Evolutionary conservation across 768 basidiomycete genomes (phyloP), one percentile per base, ranked within the genome.

Genomic region (Tricholoma flavovirens): DNA sequence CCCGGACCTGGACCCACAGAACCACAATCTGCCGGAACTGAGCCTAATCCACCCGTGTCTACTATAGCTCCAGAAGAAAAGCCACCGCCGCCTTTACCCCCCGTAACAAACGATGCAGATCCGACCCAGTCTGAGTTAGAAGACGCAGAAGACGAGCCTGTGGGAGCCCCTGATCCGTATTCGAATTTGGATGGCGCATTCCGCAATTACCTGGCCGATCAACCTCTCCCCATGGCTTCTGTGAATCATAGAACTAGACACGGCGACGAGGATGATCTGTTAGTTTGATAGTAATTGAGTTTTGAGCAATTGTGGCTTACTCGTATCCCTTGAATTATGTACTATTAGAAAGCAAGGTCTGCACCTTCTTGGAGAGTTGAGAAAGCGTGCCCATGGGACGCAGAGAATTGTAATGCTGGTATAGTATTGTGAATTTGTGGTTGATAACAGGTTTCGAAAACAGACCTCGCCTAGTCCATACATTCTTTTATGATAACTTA

Each of bases 401-500:
- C 53, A 94, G 67, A 5, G 92, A 93, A 68, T 94, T 94, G 66
- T 94, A 94, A 68, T 94, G 92, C 92, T 94, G 66, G 48, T 46
- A 32, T 19, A 29, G 51, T 61, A 55, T 48, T 60, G 62, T 43
- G 45, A 38, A 8, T 32, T 9, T 21, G 10, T n/a, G 40, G 24
- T 26, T 24, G 11, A 46, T n/a, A 43, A 29, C 19, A 51, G 53
- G 32, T 49, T 22, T 35, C 36, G 29, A 43, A 24, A 24, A 73
- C 88, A 61, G 53, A 93, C 94, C 83, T 98, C 96, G 62, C 96
- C 96, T 5, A 98, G 79, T 2, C 95, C 96, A 72, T 96, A 98
- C 85, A 96, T 88, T 61, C 85, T 81, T 54, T 91, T 80, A 66
- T 98, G 96, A 69, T 96, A 99, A 65, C 94, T 97, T 64, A 94